phyloP scores from a whole-genome alignment of 345 rosid genomes.

The Salix suchowensis region DNA sequence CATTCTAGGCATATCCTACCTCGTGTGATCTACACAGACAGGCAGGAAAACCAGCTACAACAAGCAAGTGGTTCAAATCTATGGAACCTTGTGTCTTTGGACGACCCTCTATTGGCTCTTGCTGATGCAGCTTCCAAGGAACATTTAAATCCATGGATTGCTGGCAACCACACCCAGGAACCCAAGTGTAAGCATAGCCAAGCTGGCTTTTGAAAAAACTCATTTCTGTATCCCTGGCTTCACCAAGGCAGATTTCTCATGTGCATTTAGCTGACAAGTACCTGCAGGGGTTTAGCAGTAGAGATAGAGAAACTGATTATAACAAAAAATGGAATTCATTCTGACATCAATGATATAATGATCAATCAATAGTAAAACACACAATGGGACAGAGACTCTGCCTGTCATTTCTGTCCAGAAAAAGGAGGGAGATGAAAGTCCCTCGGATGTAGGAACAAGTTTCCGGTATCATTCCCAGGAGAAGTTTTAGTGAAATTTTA shows the following conservation, averaged over 20 bases:
- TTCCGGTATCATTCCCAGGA: background rate
- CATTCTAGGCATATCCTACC: slow-evolving; percentile 38
- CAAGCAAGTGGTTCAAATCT: slow-evolving; percentile 18
- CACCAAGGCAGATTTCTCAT: too few species aligned
- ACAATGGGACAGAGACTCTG: too few species aligned
- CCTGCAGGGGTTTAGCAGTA: too few species aligned
- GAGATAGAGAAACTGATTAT: too few species aligned
- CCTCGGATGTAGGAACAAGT: background rate
- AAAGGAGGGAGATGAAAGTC: background rate
- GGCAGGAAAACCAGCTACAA: slow-evolving; percentile 21
- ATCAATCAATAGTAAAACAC: too few species aligned
- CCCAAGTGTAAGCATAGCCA: slow-evolving; percentile 26
- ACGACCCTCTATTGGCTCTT: slow-evolving; percentile 44
- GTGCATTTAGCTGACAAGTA: too few species aligned
- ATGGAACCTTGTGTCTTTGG: slow-evolving; percentile 32
- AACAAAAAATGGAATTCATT: too few species aligned
- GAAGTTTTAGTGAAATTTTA: background rate
- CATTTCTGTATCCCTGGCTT: too few species aligned
- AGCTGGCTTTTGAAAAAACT: background rate
- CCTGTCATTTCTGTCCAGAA: background rate
- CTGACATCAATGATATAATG: too few species aligned
- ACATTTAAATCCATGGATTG: slow-evolving; percentile 4
- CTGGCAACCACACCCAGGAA: slow-evolving; percentile 5
- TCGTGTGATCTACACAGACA: slow-evolving; percentile 22
- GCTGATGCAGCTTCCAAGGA: slow-evolving; percentile 27